Percentiles rank a stretch among this genome's conserved stretches.
These are phyloP conservation scores for Pseudomassariella vexata DNA, from an alignment of 2,329 filamentous ascomycete genomes.

Conservation along the genomic window DNA sequence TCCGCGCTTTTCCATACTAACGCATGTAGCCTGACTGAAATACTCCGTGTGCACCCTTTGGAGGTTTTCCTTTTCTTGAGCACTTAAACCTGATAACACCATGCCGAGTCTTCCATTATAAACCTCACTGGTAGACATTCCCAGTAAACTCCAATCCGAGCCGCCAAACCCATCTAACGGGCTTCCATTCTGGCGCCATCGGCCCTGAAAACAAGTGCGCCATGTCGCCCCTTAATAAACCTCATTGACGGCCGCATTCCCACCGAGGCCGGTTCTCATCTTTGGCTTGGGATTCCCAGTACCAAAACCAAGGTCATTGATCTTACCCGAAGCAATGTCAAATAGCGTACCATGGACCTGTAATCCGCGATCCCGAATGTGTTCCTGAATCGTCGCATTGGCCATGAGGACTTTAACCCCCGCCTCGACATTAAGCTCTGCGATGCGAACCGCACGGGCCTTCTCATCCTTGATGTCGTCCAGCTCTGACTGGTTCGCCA, in stretches of 20 bases:
- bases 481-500: constrained; percentile 49
- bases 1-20: too few relatives aligned
- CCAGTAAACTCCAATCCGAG: too few relatives aligned
- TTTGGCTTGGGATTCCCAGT: constrained; percentile 13
- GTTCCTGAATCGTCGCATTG: constrained; percentile 65
- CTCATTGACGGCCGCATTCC: constrained; percentile 21
- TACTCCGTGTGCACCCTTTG: too few relatives aligned
- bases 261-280: constrained; percentile 6
- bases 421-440: constrained; percentile 70
- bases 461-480: constrained; percentile 45
- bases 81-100: too few relatives aligned
- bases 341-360: constrained; percentile 75
- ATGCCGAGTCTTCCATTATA: too few relatives aligned
- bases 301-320: constrained; percentile 43
- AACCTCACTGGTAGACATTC: too few relatives aligned
- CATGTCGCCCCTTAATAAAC: constrained; percentile 43
- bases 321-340: constrained; percentile 47
- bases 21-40: too few relatives aligned
- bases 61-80: too few relatives aligned
- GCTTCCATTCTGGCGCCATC: constrained; percentile 21
- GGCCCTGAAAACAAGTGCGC: constrained; percentile 42
- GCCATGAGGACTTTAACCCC: constrained; percentile 63
- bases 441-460: constrained; percentile 54
- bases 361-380: constrained; percentile 63
- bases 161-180: constrained; percentile 10